A percentile compares a stretch with the other conserved stretches of the same genome.
These are phyloP conservation scores for Yamadazyma buinensis DNA, from an alignment of 1,139 yeast species.

Conservation along the genomic window DNA sequence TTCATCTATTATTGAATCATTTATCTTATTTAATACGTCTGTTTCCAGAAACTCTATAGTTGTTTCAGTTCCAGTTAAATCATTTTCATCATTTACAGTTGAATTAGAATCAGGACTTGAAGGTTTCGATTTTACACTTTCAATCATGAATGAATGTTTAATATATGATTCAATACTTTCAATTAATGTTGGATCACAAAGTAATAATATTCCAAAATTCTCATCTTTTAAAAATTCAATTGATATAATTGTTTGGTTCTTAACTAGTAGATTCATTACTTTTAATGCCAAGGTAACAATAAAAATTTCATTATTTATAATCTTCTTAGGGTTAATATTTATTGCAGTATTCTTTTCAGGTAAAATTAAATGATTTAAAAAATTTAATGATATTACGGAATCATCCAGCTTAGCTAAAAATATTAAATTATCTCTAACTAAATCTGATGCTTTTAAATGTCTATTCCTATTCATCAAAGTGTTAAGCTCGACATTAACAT, in stretches of 20 bases:
- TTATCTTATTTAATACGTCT: constrained; percentile 3
- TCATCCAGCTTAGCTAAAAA: constrained; percentile 27
- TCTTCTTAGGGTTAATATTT: constrained; percentile 8
- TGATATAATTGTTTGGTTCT: constrained; percentile 12
- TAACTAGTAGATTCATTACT: constrained; percentile 18
- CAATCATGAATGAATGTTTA: constrained; percentile 8
- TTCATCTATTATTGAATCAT: constrained; percentile 2
- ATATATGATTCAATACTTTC: constrained; percentile 29
- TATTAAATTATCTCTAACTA: constrained; percentile 32
- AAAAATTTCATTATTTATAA: constrained; percentile 26
- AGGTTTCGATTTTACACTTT: neutral
- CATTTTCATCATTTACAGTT: constrained; percentile 4
- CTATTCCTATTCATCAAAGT: constrained; percentile 29
- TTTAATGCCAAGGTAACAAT: constrained; percentile 29
- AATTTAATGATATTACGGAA: constrained; percentile 3
- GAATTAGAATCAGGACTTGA: constrained; percentile 5
- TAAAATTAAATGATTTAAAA: constrained; percentile 7
- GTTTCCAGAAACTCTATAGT: constrained; percentile 14
- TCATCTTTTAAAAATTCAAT: constrained; percentile 32
- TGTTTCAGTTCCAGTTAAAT: constrained; percentile 14
- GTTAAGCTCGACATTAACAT: constrained; percentile 35
- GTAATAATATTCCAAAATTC: constrained; percentile 24
- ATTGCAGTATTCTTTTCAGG: constrained; percentile 7
- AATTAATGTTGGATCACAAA: constrained; percentile 28
- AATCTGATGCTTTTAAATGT: constrained; percentile 27